A percentile compares a stretch with the other conserved stretches of the same genome.
phyloP scores from a whole-genome alignment of 2,329 filamentous ascomycete genomes.

The Fusarium napiforme region DNA sequence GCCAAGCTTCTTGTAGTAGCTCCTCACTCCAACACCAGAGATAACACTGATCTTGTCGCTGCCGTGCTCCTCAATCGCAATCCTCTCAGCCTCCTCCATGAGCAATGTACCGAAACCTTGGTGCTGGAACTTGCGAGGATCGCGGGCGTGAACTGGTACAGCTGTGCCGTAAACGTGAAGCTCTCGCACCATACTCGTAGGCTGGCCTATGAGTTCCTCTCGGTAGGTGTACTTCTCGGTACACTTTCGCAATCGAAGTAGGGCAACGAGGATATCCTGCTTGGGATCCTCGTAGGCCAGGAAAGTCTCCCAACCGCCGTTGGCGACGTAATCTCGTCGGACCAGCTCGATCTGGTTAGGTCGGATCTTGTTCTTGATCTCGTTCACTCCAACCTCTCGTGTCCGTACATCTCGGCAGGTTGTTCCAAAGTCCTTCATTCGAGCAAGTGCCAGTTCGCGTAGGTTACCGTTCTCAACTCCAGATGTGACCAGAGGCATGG shows the following conservation, averaged over 20 bases:
- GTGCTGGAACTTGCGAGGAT: constrained; percentile 97
- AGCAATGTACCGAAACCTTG: constrained; percentile 95
- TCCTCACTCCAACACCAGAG: constrained; percentile 94
- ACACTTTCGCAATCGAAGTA: constrained; percentile 90
- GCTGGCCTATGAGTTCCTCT: constrained; percentile 84
- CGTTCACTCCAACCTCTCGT: constrained; percentile 96
- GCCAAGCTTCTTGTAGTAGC: constrained; percentile 92
- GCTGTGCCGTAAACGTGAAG: constrained; percentile 97
- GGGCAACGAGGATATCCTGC: constrained; percentile 94
- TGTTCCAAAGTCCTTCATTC: constrained; percentile 99
- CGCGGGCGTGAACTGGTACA: constrained; percentile 95
- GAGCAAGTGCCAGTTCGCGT: constrained; percentile 89
- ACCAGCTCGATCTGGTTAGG: constrained; percentile 97
- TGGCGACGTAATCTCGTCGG: constrained; percentile 91
- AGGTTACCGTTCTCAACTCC: constrained; percentile 98
- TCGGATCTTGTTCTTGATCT: constrained; percentile 98
- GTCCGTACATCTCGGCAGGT: constrained; percentile 96
- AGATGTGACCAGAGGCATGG: constrained; percentile 99
- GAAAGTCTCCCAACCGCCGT: constrained; percentile 98
- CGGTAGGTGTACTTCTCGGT: constrained; percentile 92
- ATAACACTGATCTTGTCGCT: constrained; percentile 97
- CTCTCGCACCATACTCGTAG: constrained; percentile 91
- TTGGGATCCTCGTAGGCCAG: constrained; percentile 98
- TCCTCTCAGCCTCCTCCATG: constrained; percentile 98
- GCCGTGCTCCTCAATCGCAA: constrained; percentile 92